A percentile compares a stretch with the other conserved stretches of the same genome.
phyloP scores from a whole-genome alignment of 1,284 basidiomycete genomes.

The Sanghuangporus sanghuang region DNA sequence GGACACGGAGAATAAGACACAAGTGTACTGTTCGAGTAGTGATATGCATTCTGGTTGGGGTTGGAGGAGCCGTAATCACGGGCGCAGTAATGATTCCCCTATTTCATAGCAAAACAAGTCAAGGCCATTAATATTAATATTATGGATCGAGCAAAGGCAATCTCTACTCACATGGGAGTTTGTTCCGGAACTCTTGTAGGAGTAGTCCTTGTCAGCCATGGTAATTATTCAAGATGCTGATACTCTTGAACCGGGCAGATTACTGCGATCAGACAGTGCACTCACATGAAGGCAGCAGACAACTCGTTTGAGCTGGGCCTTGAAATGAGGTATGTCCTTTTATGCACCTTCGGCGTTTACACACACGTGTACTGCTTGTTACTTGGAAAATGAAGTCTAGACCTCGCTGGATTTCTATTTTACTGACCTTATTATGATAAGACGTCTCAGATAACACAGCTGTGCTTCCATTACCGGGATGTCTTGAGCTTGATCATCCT shows the following conservation, averaged over 20 bases:
- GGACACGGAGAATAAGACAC: background rate
- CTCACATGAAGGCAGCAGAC: background rate
- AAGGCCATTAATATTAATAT: no score
- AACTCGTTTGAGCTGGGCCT: background rate
- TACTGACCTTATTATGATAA: no score
- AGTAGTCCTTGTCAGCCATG: slow-evolving; percentile 11
- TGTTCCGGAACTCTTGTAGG: slow-evolving; percentile 17
- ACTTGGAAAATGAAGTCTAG: no score
- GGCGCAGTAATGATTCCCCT: slow-evolving; percentile 19
- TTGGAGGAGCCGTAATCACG: slow-evolving; percentile 17
- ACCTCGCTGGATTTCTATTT: no score
- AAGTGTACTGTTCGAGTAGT: slow-evolving; percentile 15
- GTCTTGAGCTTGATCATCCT: no score
- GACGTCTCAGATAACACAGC: no score
- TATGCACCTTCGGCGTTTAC: no score
- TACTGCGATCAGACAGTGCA: background rate
- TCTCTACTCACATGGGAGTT: slow-evolving; percentile 13
- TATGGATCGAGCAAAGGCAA: background rate
- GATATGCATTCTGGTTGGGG: slow-evolving; percentile 16
- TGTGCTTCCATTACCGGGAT: no score
- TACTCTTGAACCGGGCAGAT: background rate
- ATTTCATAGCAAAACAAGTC: no score
- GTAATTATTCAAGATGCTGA: background rate
- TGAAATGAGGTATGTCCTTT: no score
- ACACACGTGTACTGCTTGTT: no score